phyloP scores from a whole-genome alignment of 2,329 filamentous ascomycete genomes.

The Drechmeria coniospora region DNA sequence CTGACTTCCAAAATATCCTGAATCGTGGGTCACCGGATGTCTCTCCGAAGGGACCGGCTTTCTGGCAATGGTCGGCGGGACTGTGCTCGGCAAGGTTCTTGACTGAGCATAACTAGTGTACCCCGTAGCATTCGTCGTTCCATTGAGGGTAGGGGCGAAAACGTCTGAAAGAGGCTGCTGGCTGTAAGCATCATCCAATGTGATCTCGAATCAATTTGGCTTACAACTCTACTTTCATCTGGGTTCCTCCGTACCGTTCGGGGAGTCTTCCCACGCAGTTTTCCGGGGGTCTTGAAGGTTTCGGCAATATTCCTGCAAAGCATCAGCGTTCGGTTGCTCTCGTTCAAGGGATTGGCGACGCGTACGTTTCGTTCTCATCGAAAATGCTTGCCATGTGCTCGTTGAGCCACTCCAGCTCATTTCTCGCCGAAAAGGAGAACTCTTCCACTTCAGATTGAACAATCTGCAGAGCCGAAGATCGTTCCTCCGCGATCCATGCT shows the following conservation, averaged over 20 bases:
- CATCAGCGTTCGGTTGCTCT: constrained; percentile 3
- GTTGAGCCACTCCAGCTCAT: constrained; percentile 96
- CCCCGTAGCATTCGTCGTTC: too few relatives aligned
- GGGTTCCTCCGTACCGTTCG: constrained; percentile 50
- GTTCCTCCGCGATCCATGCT: constrained; percentile 76
- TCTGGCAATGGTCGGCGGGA: constrained; percentile 16
- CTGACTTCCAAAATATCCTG: constrained; percentile 58
- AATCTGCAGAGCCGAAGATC: constrained; percentile 61
- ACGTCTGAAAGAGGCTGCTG: constrained; percentile 43
- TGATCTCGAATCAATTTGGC: constrained; percentile 13
- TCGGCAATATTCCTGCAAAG: constrained; percentile 66
- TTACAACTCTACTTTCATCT: constrained; percentile 47
- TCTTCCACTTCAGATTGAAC: constrained; percentile 76
- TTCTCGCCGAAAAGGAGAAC: constrained; percentile 78
- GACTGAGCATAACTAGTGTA: too few relatives aligned
- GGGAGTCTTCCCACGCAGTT: constrained; percentile 68
- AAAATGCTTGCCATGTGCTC: constrained; percentile 97
- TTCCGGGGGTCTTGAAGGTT: constrained; percentile 88
- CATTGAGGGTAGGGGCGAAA: constrained; percentile 39
- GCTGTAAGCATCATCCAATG: constrained; percentile 10
- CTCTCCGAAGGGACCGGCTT: constrained; percentile 15
- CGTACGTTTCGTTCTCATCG: constrained; percentile 67
- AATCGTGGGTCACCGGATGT: constrained; percentile 30
- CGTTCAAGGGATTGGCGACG: constrained; percentile 6
- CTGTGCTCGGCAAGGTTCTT: too few relatives aligned